Percentiles rank a stretch among this genome's conserved stretches.
Conservation (phyloP, 2,329 filamentous ascomycete species). For the Fusarium torulosum region DNA sequence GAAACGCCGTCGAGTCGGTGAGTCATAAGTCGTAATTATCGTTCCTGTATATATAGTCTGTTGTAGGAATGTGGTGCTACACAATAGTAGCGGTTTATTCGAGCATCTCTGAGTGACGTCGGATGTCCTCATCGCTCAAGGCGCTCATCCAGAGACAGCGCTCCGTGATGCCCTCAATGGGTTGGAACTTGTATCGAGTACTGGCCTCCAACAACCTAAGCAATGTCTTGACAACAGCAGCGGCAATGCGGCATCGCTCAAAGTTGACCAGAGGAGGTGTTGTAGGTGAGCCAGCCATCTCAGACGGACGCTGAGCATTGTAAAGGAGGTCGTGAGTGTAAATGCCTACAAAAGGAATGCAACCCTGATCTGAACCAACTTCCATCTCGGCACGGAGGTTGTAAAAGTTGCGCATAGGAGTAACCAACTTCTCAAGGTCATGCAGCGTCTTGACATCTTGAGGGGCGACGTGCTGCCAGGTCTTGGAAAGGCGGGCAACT, state of each 20-base stretch:
- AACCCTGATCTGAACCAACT: conserved; percentile 72
- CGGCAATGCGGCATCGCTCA: conserved; percentile 81
- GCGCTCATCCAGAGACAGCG: conserved; percentile 89
- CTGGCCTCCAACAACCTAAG: conserved; percentile 84
- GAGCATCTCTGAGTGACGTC: conserved; percentile 63
- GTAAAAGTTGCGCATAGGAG: conserved; percentile 82
- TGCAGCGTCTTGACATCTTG: conserved; percentile 74
- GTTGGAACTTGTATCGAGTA: conserved; percentile 78
- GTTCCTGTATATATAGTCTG: conserved; percentile 20
- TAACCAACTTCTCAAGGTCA: conserved; percentile 79
- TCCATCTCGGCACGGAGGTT: conserved; percentile 86
- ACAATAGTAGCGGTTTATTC: conserved; percentile 51
- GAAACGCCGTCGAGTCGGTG: conserved; percentile 39
- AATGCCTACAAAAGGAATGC: conserved; percentile 85
- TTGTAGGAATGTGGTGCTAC: background rate
- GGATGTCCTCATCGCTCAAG: conserved; percentile 80
- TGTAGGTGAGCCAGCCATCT: conserved; percentile 75
- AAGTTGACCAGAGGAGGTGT: conserved; percentile 83
- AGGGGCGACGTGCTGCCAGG: conserved; percentile 77
- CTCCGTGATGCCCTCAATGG: conserved; percentile 81
- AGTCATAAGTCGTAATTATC: conserved; percentile 40
- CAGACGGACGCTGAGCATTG: conserved; percentile 82
- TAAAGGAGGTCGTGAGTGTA: conserved; percentile 88
- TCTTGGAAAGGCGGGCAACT: conserved; percentile 73
- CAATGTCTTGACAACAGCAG: conserved; percentile 82